A percentile compares a stretch with the other conserved stretches of the same genome.
Evolutionary conservation across 495 filamentous ascomycete genomes (phyloP).

Genomic region (Chaetomium fimeti): DNA sequence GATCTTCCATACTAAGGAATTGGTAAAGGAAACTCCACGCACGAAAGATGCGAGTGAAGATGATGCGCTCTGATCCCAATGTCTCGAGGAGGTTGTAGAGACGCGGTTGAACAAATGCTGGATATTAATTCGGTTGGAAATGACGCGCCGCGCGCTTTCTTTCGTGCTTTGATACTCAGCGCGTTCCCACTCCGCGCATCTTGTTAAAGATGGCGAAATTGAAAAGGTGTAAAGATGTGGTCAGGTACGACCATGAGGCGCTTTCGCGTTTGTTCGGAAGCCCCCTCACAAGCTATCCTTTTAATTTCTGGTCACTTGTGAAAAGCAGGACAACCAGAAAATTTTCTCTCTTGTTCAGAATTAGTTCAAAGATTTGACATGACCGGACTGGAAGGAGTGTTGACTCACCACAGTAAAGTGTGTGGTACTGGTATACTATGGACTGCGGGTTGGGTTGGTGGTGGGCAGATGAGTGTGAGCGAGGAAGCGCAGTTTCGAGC

Average conservation of each 20-base stretch:
- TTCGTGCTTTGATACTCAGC: background rate
- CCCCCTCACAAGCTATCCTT: background rate
- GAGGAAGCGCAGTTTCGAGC: no score
- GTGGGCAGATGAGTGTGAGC: no score
- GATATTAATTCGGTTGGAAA: background rate
- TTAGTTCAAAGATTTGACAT: background rate
- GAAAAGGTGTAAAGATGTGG: background rate
- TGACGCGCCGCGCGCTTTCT: background rate
- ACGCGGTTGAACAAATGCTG: background rate
- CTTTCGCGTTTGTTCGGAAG: background rate
- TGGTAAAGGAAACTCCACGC: background rate
- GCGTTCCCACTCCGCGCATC: background rate
- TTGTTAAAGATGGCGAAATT: background rate
- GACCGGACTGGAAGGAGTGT: background rate
- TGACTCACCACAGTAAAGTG: background rate
- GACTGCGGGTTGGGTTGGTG: no score
- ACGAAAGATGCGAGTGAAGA: background rate
- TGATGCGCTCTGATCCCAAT: background rate
- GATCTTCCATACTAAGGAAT: slow-evolving; percentile 1
- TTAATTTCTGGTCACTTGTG: background rate
- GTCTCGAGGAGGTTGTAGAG: background rate
- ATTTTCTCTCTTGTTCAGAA: background rate
- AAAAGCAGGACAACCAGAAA: background rate
- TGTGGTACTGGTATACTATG: background rate
- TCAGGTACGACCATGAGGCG: background rate